Conservation (phyloP, 2,329 filamentous ascomycete species). For the Colletotrichum orchidophilum region DNA sequence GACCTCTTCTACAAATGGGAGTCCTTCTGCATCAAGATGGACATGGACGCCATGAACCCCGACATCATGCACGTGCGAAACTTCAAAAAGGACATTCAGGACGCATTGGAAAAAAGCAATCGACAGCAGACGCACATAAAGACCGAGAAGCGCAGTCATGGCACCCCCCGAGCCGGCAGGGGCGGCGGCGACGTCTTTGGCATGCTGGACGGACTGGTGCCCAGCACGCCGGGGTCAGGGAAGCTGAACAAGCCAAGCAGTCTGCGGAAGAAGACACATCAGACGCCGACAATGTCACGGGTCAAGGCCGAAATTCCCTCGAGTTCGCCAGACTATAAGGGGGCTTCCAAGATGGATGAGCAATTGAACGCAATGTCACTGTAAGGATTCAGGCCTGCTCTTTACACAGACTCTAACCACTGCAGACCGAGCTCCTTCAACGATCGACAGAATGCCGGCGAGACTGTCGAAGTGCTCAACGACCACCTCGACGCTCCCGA, state of each 20-base stretch:
- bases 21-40: conserved; percentile 95
- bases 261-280: conserved; percentile 48
- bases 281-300: conserved; percentile 59
- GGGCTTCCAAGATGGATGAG: conserved; percentile 49
- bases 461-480: conserved; percentile 86
- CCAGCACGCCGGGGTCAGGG: conserved; percentile 63
- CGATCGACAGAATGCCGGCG: conserved; percentile 81
- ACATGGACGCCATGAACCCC: conserved; percentile 77
- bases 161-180: conserved; percentile 70
- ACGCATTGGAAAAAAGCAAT: conserved; percentile 80
- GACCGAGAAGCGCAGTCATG: conserved; percentile 68
- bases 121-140: conserved; percentile 68
- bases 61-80: conserved; percentile 76
- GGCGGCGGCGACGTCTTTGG: conserved; percentile 78
- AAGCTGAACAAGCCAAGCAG: conserved; percentile 38
- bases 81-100: conserved; percentile 89
- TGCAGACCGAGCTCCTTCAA: conserved; percentile 72
- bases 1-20: conserved; percentile 99
- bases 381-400: conserved; percentile 41
- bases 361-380: conserved; percentile 50
- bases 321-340: conserved; percentile 56
- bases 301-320: conserved; percentile 53
- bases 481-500: conserved; percentile 74
- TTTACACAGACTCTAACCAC: background rate
- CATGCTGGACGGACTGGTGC: conserved; percentile 79